Conservation (phyloP, 768 basidiomycete species). For the Dictyophora rubrovolvata region DNA sequence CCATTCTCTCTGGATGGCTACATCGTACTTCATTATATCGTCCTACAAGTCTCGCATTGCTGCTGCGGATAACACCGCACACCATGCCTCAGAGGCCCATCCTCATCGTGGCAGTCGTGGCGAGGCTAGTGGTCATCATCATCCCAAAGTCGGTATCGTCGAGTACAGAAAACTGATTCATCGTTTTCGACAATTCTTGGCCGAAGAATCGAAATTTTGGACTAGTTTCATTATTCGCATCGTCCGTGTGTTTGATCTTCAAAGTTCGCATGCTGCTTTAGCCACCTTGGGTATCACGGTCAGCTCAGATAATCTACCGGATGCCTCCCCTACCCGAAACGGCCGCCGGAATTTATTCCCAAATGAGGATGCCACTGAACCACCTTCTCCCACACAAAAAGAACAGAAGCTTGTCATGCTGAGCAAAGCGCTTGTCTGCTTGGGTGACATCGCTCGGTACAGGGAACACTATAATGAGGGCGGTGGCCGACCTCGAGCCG, state of each 20-base stretch:
- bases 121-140: constrained; percentile 29
- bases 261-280: constrained; percentile 51
- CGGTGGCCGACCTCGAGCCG: constrained; percentile 52
- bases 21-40: constrained; percentile 76
- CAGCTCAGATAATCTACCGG: constrained; percentile 26
- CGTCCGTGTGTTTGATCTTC: constrained; percentile 59
- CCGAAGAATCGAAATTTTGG: constrained; percentile 90
- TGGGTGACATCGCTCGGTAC: constrained; percentile 93
- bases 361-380: constrained; percentile 34
- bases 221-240: constrained; percentile 66
- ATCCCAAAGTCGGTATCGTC: constrained; percentile 48
- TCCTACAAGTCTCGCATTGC: constrained; percentile 71
- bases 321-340: constrained; percentile 21
- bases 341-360: constrained; percentile 43
- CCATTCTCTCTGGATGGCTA: constrained; percentile 86
- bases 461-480: constrained; percentile 79
- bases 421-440: constrained; percentile 81
- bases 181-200: constrained; percentile 82
- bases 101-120: constrained; percentile 15
- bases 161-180: constrained; percentile 81
- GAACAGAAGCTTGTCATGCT: constrained; percentile 62
- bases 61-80: constrained; percentile 40
- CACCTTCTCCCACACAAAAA: constrained; percentile 41
- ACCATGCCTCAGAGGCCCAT: not conserved
- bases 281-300: constrained; percentile 42